Evolutionary conservation across 139 green algal species (phyloP).

Genomic region (Volvox reticuliferus): DNA sequence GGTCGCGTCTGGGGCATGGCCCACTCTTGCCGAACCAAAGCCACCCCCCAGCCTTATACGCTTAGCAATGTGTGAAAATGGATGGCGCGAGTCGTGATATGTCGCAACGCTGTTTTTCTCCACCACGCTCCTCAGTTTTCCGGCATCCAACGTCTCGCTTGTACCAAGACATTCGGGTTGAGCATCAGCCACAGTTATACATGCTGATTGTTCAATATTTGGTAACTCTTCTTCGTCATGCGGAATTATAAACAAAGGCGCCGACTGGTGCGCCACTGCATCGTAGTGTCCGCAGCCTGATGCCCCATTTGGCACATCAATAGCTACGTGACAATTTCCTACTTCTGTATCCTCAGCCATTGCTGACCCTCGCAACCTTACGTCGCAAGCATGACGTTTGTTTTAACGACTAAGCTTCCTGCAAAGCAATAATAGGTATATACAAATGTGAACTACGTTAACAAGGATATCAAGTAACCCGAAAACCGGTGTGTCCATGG

Average conservation of each 20-base stretch:
- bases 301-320: not conserved
- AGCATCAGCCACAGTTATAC: not conserved
- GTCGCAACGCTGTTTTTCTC: constrained; percentile 6
- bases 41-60: not conserved
- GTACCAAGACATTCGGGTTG: not conserved
- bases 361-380: not conserved
- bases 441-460: not conserved
- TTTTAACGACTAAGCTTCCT: not conserved
- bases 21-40: not conserved
- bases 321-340: not conserved
- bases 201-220: not conserved
- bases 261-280: not conserved
- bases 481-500: not conserved
- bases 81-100: not conserved
- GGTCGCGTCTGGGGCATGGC: not conserved
- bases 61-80: not conserved
- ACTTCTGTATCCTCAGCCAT: not conserved
- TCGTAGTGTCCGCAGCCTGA: not conserved
- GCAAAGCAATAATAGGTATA: not conserved
- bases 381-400: not conserved
- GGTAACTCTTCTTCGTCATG: not conserved
- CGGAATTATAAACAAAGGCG: not conserved
- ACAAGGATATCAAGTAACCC: not conserved
- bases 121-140: constrained; percentile 16
- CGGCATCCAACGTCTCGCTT: not conserved